Percentiles rank a stretch among this genome's conserved stretches.
phyloP scores from a whole-genome alignment of 2,329 filamentous ascomycete species.

The Westerdykella sp. region DNA sequence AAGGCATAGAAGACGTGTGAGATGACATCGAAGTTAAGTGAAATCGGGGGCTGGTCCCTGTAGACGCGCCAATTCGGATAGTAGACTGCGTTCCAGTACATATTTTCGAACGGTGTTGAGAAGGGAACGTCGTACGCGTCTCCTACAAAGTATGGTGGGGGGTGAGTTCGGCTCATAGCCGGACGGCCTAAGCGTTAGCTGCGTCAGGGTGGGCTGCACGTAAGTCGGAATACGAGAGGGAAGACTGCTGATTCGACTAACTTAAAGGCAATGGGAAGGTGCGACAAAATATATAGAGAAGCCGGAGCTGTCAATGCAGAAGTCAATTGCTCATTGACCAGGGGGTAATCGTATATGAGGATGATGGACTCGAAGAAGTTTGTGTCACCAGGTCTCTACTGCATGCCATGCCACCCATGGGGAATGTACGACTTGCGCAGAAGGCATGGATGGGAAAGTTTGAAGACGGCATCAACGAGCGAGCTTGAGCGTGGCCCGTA shows the following conservation, averaged over 20 bases:
- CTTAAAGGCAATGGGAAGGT: slow-evolving; percentile 2
- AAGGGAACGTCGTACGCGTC: slow-evolving; percentile 20
- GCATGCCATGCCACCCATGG: too few relatives aligned
- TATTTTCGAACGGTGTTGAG: slow-evolving; percentile 27
- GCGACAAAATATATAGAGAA: slow-evolving; percentile 2
- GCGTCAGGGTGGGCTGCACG: slow-evolving; percentile 19
- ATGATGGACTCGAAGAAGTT: too few relatives aligned
- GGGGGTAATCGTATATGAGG: too few relatives aligned
- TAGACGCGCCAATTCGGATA: slow-evolving; percentile 77
- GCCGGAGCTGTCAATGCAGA: slow-evolving; percentile 2
- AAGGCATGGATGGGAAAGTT: too few relatives aligned
- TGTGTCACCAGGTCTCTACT: too few relatives aligned
- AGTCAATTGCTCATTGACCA: too few relatives aligned
- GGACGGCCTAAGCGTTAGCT: slow-evolving; percentile 19
- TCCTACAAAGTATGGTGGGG: slow-evolving; percentile 12
- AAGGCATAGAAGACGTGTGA: slow-evolving; percentile 81
- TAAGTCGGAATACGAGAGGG: slow-evolving; percentile 12
- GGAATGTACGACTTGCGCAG: too few relatives aligned
- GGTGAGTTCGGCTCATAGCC: slow-evolving; percentile 22
- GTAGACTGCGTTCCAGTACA: slow-evolving; percentile 66
- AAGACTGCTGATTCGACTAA: slow-evolving; percentile 6
- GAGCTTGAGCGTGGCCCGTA: too few relatives aligned
- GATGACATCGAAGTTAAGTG: slow-evolving; percentile 68
- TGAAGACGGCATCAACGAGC: too few relatives aligned
- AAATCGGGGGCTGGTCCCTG: slow-evolving; percentile 64